Base-by-base conservation (phyloP, 352 stramenopile genomes). In the Phytophthora chlamydospora region DNA sequence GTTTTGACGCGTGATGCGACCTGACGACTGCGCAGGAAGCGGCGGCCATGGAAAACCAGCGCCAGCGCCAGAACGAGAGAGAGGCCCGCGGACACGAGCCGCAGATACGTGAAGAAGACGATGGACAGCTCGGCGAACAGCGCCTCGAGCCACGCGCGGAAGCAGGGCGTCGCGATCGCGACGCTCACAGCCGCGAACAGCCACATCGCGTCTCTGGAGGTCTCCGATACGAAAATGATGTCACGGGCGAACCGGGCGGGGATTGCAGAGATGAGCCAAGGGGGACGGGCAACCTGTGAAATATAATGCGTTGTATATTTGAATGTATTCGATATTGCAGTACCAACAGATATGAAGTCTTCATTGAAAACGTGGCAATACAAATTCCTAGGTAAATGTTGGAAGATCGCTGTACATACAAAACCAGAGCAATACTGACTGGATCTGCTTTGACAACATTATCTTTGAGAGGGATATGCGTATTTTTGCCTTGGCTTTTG, bases 91-190 rank as follows among this genome's bases (percentile, higher is more conserved):
- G 71, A 66, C 42, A 80, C 58, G 14, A 80, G 36, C 1, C 50
- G 35, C 35, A 89, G 62, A 44, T 83, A 81, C 46, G 73, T 85
- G 66, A 90, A 76, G 62, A 89, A 89, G 44, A 89, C 36, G 66
- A 88, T 62, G 21, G 73, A 72, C 36, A 90, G 68, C 64, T 90
- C 78, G 9, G 81, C 75, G 55, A 90, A 90, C 6, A 88, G 55
- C 44, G 60, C 58, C 46, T 90, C 76, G 38, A 90, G 77, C 66
- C 66, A 75, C 11, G 68, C 63, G 63, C 81, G 81, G 54, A 90
- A 62, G 38, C 63, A 70, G 11, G 81, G 77, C 65, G 75, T 82
- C 24, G 69, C 73, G 61, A 90, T 79, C 27, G 78, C 78, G 21
- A 84, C 24, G 50, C 65, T 78, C 57, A 90, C 79, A 39, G 54